Base-by-base conservation (phyloP, 2,329 filamentous ascomycete species). In the Colletotrichum siamense region DNA sequence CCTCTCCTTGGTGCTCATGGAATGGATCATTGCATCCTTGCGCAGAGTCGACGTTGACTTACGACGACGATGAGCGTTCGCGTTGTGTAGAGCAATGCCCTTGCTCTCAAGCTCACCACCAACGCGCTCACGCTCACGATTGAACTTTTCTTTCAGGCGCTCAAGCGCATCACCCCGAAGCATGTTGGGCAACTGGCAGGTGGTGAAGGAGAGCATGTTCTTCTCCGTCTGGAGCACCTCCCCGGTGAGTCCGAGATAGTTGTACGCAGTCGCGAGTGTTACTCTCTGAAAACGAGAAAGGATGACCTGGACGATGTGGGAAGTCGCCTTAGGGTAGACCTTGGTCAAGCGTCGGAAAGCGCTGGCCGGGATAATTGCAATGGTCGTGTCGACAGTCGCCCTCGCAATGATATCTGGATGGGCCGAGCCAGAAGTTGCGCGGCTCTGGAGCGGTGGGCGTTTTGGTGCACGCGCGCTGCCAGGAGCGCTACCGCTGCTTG, bases 351-450 rank as follows among this genome's bases (percentile, higher is more conserved):
- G 93, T 69, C 96, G 93, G 81, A 99, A 99, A 5, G 97, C 98
- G 82, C 96, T 98, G 1, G 97, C 97, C 2, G 98, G 98, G 73
- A 99, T 99, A 78, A 99, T 98, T 8, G 97, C 97, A 84, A 99
- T 98, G 0, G 98, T 99, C 0, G 97, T 99, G 82, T 99, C 98
- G 28, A 98, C 94, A 18, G 96, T 98, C 8, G 97, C 97, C 79
- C 97, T 92, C n/a, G 96, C 97, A 78, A 99, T 95, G 77, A 99
- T 97, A 82, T 99, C 97, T 13, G 97, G 97, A 85, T 99, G 97
- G 0, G 95, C 96, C 16, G 97, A 99, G 78, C 93, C 94, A 13
- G 92, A 91, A 36, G 87, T 85, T 18, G 82, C 82, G 71, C 89
- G 86, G 77, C 88, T 88, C 15, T 85, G 84, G 59, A 85, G 79